These are phyloP conservation scores for Ascochyta rabiei DNA, from an alignment of 2,329 filamentous ascomycete genomes.

Conservation along the genomic window DNA sequence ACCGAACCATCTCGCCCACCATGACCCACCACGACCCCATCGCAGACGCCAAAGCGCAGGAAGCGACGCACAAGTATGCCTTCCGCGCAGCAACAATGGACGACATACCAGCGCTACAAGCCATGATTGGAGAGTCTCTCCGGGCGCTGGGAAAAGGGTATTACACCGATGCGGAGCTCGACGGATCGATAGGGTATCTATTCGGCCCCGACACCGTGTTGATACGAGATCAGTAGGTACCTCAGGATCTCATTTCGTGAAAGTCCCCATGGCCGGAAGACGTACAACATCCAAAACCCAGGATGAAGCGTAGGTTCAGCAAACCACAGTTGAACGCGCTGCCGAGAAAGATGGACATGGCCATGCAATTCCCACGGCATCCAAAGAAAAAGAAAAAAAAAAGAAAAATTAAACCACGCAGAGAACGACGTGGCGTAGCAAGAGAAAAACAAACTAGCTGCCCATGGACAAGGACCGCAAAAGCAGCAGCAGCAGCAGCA, in stretches of 20 bases:
- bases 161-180: constrained; percentile 43
- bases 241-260: not conserved
- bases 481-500: no score
- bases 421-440: not conserved
- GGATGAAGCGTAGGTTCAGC: not conserved
- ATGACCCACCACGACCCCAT: constrained; percentile 32
- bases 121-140: constrained; percentile 39
- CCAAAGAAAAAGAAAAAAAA: not conserved
- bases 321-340: not conserved
- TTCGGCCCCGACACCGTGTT: constrained; percentile 46
- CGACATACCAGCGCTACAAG: constrained; percentile 40
- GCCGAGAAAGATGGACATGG: not conserved
- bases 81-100: constrained; percentile 37
- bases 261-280: not conserved
- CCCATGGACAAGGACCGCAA: no score
- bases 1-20: no score
- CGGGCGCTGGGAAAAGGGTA: constrained; percentile 33
- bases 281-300: not conserved
- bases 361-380: no score
- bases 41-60: constrained; percentile 39
- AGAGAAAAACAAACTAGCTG: not conserved
- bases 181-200: constrained; percentile 45
- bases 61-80: constrained; percentile 38
- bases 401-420: not conserved
- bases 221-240: constrained; percentile 35